Percentiles rank a stretch among this genome's conserved stretches.
These are phyloP conservation scores for Colletotrichum sansevieriae DNA, from an alignment of 2,329 filamentous ascomycete species.

Conservation along the genomic window DNA sequence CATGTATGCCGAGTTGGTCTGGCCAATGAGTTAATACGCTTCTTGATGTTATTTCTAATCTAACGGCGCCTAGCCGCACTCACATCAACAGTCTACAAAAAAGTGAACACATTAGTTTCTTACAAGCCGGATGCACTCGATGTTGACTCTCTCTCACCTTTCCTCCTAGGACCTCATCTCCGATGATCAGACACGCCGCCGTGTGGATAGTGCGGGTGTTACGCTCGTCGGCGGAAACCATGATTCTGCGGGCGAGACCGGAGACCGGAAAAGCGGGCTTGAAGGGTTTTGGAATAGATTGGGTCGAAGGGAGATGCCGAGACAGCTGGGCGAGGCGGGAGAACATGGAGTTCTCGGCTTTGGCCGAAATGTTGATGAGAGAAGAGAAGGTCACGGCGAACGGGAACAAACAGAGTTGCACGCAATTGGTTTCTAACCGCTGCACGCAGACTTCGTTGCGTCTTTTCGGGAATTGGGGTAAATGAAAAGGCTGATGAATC, in stretches of 20 bases:
- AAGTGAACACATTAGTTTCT: slow-evolving; percentile 11
- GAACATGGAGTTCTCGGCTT: slow-evolving; percentile 71
- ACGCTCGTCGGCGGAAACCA: slow-evolving; percentile 66
- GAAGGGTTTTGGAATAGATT: slow-evolving; percentile 44
- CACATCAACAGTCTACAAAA: slow-evolving; percentile 55
- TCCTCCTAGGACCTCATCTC: slow-evolving; percentile 95
- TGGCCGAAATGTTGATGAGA: background rate
- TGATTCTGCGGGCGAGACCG: slow-evolving; percentile 52
- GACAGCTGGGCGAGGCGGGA: slow-evolving; percentile 79
- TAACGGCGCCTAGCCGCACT: slow-evolving; percentile 42
- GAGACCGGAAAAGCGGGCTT: slow-evolving; percentile 45
- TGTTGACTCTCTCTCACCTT: slow-evolving; percentile 72
- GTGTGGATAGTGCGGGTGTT: slow-evolving; percentile 82
- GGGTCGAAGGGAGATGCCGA: slow-evolving; percentile 69
- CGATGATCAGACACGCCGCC: slow-evolving; percentile 93
- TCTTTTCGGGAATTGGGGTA: background rate
- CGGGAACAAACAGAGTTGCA: background rate
- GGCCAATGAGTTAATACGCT: slow-evolving; percentile 37
- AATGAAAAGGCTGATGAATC: slow-evolving; percentile 1
- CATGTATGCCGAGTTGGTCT: slow-evolving; percentile 75
- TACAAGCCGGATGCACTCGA: background rate
- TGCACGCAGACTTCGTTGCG: background rate
- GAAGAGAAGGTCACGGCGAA: background rate
- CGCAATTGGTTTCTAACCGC: background rate
- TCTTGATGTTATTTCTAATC: background rate